Evolutionary conservation across 768 basidiomycete genomes (phyloP).

Genomic region (Boletus rufocinnamomeus): DNA sequence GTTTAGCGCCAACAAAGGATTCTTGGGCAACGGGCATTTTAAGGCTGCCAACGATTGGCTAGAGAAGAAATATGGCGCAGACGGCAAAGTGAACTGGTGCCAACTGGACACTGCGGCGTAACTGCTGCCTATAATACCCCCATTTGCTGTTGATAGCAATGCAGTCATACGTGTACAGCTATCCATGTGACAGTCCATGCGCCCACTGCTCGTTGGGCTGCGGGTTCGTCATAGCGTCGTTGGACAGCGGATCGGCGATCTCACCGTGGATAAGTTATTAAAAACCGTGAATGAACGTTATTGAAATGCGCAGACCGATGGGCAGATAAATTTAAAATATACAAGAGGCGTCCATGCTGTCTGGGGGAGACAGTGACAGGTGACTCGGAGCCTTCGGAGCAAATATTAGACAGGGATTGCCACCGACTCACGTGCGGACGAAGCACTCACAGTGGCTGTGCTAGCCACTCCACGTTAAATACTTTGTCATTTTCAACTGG

Average conservation of each 20-base stretch:
- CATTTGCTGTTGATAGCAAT: conserved; percentile 31
- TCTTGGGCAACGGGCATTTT: conserved; percentile 90
- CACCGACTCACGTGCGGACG: conserved; percentile 26
- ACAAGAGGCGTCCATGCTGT: conserved; percentile 1
- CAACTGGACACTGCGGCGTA: conserved; percentile 36
- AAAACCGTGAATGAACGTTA: conserved; percentile 25
- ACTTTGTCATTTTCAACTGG: conserved; percentile 26
- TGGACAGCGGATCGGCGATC: conserved; percentile 26
- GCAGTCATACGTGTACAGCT: conserved; percentile 23
- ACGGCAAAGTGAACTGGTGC: conserved; percentile 76
- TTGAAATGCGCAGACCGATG: conserved; percentile 29
- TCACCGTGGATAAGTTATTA: conserved; percentile 23
- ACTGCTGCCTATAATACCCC: conserved; percentile 22
- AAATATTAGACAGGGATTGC: conserved; percentile 13
- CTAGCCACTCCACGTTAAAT: conserved; percentile 31
- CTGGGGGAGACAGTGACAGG: conserved; percentile 9
- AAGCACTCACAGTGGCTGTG: conserved; percentile 33
- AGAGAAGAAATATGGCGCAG: conserved; percentile 70
- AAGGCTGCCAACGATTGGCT: conserved; percentile 87
- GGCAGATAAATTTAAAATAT: conserved; percentile 9
- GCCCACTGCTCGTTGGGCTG: conserved; percentile 19
- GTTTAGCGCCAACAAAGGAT: conserved; percentile 73
- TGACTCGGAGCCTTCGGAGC: conserved; percentile 22
- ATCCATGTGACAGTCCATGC: conserved; percentile 16
- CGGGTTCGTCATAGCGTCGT: conserved; percentile 14